Evolutionary conservation across 75 land plant genomes (phyloP).

Genomic region (Isoetes taiwanensis): DNA sequence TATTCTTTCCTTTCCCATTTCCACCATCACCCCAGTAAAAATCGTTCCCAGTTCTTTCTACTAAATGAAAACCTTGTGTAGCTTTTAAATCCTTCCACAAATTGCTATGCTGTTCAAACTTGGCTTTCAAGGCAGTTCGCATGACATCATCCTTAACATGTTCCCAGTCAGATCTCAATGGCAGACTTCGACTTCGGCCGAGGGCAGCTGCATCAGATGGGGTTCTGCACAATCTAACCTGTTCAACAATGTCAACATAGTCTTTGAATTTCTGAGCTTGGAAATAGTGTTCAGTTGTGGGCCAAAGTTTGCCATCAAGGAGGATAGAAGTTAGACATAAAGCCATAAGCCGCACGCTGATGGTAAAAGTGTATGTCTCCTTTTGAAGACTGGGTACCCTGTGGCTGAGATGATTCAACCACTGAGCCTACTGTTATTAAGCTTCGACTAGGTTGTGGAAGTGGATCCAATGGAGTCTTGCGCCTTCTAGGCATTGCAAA

Average conservation of each 20-base stretch:
- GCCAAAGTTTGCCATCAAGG: constrained; percentile 10
- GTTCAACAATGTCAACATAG: background rate
- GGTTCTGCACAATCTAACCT: background rate
- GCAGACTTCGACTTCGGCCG: too few relatives aligned
- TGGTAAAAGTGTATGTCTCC: too few relatives aligned
- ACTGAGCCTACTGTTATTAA: too few relatives aligned
- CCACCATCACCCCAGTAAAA: constrained; percentile 10
- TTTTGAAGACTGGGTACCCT: too few relatives aligned
- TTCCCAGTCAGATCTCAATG: background rate
- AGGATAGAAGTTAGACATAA: too few relatives aligned
- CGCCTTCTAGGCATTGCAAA: too few relatives aligned
- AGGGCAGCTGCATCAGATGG: background rate
- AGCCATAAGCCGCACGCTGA: too few relatives aligned
- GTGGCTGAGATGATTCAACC: too few relatives aligned
- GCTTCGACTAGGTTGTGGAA: too few relatives aligned
- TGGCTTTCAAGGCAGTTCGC: constrained; percentile 7
- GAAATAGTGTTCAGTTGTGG: constrained; percentile 12
- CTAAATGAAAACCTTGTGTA: background rate
- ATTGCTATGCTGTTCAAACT: constrained; percentile 9
- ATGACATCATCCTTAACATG: background rate
- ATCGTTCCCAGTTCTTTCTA: constrained; percentile 4
- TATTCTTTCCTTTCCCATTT: constrained; percentile 9
- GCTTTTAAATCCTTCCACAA: background rate
- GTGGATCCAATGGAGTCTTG: too few relatives aligned
- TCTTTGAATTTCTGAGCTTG: constrained; percentile 1